Conservation (phyloP, 1,284 basidiomycete genomes). For the Sphaerobolus stellatus region DNA sequence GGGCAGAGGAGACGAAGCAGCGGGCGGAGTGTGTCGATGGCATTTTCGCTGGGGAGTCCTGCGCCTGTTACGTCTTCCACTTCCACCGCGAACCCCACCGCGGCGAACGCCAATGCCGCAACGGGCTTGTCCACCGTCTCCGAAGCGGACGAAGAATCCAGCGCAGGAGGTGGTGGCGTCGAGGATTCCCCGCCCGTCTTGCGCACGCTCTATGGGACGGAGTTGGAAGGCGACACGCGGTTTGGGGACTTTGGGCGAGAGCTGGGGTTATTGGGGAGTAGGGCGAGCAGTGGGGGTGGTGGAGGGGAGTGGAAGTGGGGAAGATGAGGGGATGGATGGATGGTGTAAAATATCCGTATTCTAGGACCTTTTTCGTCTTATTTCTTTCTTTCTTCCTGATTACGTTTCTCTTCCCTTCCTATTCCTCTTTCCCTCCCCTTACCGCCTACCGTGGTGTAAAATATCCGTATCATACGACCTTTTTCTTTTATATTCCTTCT, state of each 20-base stretch:
- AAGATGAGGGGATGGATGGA: too few species aligned
- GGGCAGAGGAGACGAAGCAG: neutral
- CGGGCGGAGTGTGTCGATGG: neutral
- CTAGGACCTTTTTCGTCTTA: too few species aligned
- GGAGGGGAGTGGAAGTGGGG: too few species aligned
- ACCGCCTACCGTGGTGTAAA: too few species aligned
- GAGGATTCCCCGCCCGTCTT: constrained; percentile 36
- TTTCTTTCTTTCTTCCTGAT: too few species aligned
- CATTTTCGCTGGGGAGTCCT: neutral
- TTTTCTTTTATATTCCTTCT: too few species aligned
- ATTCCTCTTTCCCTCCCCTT: too few species aligned
- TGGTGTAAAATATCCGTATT: too few species aligned
- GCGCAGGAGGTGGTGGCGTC: constrained; percentile 22
- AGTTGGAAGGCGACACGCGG: constrained; percentile 68
- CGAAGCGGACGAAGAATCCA: constrained; percentile 27
- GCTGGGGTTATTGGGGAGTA: too few species aligned
- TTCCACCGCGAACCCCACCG: constrained; percentile 20
- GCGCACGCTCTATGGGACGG: constrained; percentile 79
- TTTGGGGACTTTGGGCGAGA: constrained; percentile 81
- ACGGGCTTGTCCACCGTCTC: constrained; percentile 11
- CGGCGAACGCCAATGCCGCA: constrained; percentile 21
- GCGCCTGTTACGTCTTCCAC: neutral
- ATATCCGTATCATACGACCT: too few species aligned
- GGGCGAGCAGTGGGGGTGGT: too few species aligned
- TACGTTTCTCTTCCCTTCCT: too few species aligned